Percentiles rank a stretch among this genome's conserved stretches.
Evolutionary conservation across 352 stramenopile species (phyloP).

Genomic region (Phytophthora citricola): DNA sequence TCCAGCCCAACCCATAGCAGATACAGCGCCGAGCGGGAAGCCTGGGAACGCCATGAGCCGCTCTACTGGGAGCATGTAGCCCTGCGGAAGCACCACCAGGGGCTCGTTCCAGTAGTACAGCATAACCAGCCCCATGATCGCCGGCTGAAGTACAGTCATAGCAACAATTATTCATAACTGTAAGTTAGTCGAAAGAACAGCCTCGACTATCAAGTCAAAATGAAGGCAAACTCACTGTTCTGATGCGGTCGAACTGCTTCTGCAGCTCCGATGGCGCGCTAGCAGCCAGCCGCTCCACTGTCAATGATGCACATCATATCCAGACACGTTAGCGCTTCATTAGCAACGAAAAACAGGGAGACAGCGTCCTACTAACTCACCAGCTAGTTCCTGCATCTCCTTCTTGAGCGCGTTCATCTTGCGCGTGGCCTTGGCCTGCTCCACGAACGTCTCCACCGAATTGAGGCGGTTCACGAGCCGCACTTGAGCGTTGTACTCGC

Average conservation of each 20-base stretch:
- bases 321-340: background rate
- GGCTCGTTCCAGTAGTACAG: constrained; percentile 84
- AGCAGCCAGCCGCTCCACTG: constrained; percentile 74
- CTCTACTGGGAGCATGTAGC: constrained; percentile 81
- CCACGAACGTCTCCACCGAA: constrained; percentile 89
- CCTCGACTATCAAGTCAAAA: no score
- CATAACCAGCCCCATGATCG: constrained; percentile 57
- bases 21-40: constrained; percentile 79
- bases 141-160: constrained; percentile 44
- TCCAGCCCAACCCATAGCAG: constrained; percentile 74
- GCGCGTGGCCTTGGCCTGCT: constrained; percentile 86
- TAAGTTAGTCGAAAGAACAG: background rate
- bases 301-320: constrained; percentile 9
- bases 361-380: constrained; percentile 32
- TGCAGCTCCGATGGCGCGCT: constrained; percentile 71
- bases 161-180: background rate
- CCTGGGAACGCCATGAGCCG: constrained; percentile 77
- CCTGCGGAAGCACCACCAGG: constrained; percentile 72
- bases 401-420: constrained; percentile 90
- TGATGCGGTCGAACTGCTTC: constrained; percentile 76
- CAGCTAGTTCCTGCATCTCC: constrained; percentile 80
- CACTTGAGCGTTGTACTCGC: constrained; percentile 82
- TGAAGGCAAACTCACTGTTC: constrained; percentile 55
- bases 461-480: constrained; percentile 83
- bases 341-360: background rate